Evolutionary conservation across 2,329 filamentous ascomycete species (phyloP).

Genomic region (Phoma sp.): DNA sequence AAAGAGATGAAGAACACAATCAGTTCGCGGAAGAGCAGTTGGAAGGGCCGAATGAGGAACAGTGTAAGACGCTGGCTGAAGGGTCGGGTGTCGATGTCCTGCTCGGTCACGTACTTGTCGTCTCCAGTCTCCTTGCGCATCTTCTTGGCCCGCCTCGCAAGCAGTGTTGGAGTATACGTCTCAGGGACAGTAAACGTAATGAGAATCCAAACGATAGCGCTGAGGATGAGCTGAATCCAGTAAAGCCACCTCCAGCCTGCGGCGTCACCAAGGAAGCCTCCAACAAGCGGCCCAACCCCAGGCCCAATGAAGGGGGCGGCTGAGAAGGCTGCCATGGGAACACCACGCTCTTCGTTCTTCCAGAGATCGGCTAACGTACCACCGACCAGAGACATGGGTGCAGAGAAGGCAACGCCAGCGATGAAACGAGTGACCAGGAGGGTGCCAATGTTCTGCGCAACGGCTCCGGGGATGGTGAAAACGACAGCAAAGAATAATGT

Average conservation of each 20-base stretch:
- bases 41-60: constrained; percentile 82
- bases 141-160: constrained; percentile 73
- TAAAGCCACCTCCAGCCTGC: constrained; percentile 84
- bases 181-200: constrained; percentile 91
- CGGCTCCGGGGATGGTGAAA: constrained; percentile 81
- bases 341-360: constrained; percentile 81
- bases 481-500: constrained; percentile 74
- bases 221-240: constrained; percentile 83
- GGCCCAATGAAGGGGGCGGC: constrained; percentile 85
- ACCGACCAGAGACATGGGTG: constrained; percentile 85
- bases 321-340: constrained; percentile 85
- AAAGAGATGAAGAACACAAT: constrained; percentile 84
- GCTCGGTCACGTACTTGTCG: constrained; percentile 74
- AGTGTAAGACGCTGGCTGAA: constrained; percentile 71
- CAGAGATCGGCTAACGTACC: constrained; percentile 85
- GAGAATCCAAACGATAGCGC: constrained; percentile 71
- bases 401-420: constrained; percentile 83
- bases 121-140: constrained; percentile 73
- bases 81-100: constrained; percentile 76
- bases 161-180: constrained; percentile 82
- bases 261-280: constrained; percentile 73
- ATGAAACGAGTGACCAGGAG: constrained; percentile 78
- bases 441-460: constrained; percentile 76
- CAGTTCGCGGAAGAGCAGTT: constrained; percentile 81
- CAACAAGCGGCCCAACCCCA: constrained; percentile 69